Conservation (phyloP, 2,329 filamentous ascomycete species). For the Cladosporium sphaerospermum region DNA sequence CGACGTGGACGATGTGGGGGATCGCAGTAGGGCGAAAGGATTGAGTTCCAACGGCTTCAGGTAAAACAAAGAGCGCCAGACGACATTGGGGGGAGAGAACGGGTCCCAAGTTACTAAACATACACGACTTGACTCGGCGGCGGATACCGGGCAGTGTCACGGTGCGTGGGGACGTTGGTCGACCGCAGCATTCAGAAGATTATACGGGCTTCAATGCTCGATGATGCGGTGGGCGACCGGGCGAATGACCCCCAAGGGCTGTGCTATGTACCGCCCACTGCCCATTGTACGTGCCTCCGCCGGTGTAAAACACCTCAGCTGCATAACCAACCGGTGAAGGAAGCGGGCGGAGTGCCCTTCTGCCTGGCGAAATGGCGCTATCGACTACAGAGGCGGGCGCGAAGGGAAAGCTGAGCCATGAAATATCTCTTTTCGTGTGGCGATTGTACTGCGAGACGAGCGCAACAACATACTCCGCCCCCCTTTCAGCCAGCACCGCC, state of each 20-base stretch:
- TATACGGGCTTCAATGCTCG: no score
- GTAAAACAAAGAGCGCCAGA: constrained; percentile 1
- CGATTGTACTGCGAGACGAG: background rate
- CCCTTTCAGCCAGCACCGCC: no score
- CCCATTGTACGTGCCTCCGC: background rate
- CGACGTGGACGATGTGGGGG: background rate
- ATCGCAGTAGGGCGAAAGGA: background rate
- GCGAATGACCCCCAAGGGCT: background rate
- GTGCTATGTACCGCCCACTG: background rate
- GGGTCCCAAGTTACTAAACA: constrained; percentile 5
- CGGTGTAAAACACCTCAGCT: constrained; percentile 5
- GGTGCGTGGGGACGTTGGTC: no score
- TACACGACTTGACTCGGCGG: background rate
- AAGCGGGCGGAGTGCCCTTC: background rate
- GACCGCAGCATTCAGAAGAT: no score
- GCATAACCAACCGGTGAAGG: constrained; percentile 8
- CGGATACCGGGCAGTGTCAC: no score
- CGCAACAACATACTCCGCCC: no score
- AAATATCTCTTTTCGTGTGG: constrained; percentile 1
- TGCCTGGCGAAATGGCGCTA: constrained; percentile 7
- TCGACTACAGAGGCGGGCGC: background rate
- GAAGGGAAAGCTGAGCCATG: constrained; percentile 6
- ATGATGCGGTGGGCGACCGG: no score
- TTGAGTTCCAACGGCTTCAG: constrained; percentile 8
- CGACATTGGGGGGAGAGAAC: background rate